Percentiles rank a stretch among this genome's conserved stretches.
Conservation (phyloP, 1,284 basidiomycete genomes). For the Trametes polyzona region DNA sequence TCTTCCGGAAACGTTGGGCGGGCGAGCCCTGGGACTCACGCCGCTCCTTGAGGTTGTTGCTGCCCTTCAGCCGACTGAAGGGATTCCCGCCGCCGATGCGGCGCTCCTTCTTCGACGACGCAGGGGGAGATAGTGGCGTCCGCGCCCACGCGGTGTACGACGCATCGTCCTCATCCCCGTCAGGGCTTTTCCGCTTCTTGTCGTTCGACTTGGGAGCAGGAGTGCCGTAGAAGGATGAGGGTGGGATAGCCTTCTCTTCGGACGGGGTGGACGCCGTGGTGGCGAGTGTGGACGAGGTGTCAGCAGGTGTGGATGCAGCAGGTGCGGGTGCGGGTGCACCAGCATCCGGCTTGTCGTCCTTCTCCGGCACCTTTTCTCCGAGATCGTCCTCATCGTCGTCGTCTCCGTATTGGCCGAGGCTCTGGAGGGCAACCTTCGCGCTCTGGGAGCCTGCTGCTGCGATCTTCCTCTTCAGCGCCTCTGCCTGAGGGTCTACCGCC, state of each 20-base stretch:
- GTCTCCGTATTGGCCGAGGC: slow-evolving; percentile 57
- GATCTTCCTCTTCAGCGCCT: slow-evolving; percentile 64
- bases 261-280: slow-evolving; percentile 12
- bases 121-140: slow-evolving; percentile 32
- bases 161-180: slow-evolving; percentile 35
- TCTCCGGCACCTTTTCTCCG: slow-evolving; percentile 36
- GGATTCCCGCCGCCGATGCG: slow-evolving; percentile 37
- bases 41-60: slow-evolving; percentile 39
- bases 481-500: slow-evolving; percentile 61
- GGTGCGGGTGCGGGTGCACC: slow-evolving; percentile 10
- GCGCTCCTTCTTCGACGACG: slow-evolving; percentile 23
- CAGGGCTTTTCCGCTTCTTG: slow-evolving; percentile 48
- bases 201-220: slow-evolving; percentile 31
- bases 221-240: slow-evolving; percentile 52
- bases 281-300: slow-evolving; percentile 7
- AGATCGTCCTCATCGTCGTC: slow-evolving; percentile 54
- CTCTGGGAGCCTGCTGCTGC: slow-evolving; percentile 41
- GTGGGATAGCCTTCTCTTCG: slow-evolving; percentile 35
- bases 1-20: slow-evolving; percentile 34
- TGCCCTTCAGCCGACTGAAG: slow-evolving; percentile 37
- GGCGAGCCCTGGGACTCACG: slow-evolving; percentile 24
- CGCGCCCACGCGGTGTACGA: slow-evolving; percentile 32
- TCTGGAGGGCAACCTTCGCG: slow-evolving; percentile 48
- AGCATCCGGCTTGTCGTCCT: neutral
- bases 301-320: slow-evolving; percentile 19